A percentile compares a stretch with the other conserved stretches of the same genome.
Conservation (phyloP, 345 rosid genomes). For the Iberis pinnata region DNA sequence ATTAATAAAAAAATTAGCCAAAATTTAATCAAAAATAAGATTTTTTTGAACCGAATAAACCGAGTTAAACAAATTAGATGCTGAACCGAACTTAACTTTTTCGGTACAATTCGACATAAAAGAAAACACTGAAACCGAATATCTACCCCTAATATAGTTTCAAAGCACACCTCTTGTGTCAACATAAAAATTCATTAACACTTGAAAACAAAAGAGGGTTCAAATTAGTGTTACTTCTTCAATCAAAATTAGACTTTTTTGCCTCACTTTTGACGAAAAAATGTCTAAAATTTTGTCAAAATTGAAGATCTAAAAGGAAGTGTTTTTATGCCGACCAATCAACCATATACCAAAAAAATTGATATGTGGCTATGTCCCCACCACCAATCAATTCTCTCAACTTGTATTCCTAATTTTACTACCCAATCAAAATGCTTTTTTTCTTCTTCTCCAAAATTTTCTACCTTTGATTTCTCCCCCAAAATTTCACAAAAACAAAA, state of each 20-base stretch:
- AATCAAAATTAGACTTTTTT: constrained; percentile 18
- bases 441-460: neutral
- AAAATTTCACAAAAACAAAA: constrained; percentile 2
- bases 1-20: no score
- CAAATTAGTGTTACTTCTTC: constrained; percentile 18
- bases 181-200: no score
- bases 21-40: no score
- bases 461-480: constrained; percentile 8
- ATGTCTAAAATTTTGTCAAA: neutral
- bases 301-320: no score
- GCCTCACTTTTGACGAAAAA: neutral
- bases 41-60: no score
- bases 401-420: constrained; percentile 5
- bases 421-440: constrained; percentile 22
- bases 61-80: no score
- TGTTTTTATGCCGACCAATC: neutral
- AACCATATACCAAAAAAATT: constrained; percentile 6
- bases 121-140: no score
- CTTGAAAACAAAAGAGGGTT: constrained; percentile 15
- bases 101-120: no score
- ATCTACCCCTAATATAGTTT: no score
- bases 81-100: no score
- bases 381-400: constrained; percentile 16
- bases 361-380: constrained; percentile 28
- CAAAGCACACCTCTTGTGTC: no score